phyloP scores from a whole-genome alignment of 2,329 filamentous ascomycete genomes.

The Hymenoscyphus linearis region DNA sequence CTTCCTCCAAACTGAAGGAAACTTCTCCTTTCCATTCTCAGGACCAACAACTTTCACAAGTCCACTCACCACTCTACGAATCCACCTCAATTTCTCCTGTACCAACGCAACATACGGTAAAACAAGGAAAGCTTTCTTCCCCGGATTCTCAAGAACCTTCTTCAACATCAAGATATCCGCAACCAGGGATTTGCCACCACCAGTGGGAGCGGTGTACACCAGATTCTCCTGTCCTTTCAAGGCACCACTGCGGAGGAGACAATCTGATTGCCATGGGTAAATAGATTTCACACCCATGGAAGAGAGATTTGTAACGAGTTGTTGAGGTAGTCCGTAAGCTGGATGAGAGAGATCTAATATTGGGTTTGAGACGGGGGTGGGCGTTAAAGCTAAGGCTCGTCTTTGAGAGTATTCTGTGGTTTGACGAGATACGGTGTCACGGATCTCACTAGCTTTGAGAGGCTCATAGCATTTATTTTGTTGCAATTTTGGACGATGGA shows the following conservation, averaged over 20 bases:
- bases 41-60: constrained; percentile 38
- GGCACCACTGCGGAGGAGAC: constrained; percentile 61
- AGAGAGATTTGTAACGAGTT: constrained; percentile 59
- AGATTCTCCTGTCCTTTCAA: constrained; percentile 62
- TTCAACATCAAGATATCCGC: constrained; percentile 70
- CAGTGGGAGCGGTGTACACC: constrained; percentile 75
- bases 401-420: constrained; percentile 54
- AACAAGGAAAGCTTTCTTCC: constrained; percentile 65
- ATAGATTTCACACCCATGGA: constrained; percentile 65
- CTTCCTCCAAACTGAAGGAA: constrained; percentile 45
- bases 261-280: constrained; percentile 76
- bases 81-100: constrained; percentile 72
- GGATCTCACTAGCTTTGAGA: constrained; percentile 43
- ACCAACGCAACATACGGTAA: constrained; percentile 75
- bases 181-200: constrained; percentile 72
- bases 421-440: constrained; percentile 28
- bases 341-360: constrained; percentile 57
- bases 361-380: constrained; percentile 46
- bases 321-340: constrained; percentile 55
- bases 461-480: constrained; percentile 12
- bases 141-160: constrained; percentile 56
- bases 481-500: constrained; percentile 15
- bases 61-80: constrained; percentile 60
- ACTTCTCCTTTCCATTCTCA: constrained; percentile 11
- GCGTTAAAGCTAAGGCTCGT: constrained; percentile 46